A percentile compares a stretch with the other conserved stretches of the same genome.
phyloP scores from a whole-genome alignment of 495 filamentous ascomycete genomes.

The Bombardia bombarda region DNA sequence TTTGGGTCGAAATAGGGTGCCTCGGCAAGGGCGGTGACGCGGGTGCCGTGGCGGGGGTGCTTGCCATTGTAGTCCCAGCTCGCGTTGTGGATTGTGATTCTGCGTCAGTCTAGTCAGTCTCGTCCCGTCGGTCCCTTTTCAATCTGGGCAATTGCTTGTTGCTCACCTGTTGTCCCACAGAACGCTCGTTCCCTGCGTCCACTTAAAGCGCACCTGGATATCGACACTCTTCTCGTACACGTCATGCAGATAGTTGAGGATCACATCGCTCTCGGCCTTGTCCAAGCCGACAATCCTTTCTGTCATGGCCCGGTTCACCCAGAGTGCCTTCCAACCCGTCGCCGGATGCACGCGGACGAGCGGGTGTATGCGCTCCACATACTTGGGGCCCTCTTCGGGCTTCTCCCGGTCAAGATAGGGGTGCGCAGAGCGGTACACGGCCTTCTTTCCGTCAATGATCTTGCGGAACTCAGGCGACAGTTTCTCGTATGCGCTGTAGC shows the following conservation, averaged over 20 bases:
- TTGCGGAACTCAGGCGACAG: constrained; percentile 61
- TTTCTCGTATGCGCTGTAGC: constrained; percentile 65
- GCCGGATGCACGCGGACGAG: constrained; percentile 64
- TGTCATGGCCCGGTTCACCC: constrained; percentile 62
- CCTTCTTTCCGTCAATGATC: constrained; percentile 60
- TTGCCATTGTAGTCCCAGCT: constrained; percentile 60
- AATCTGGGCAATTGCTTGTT: not conserved
- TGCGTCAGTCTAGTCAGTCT: constrained; percentile 9
- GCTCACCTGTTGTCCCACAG: constrained; percentile 58
- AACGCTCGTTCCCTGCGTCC: constrained; percentile 53
- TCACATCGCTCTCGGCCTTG: constrained; percentile 57
- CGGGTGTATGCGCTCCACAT: constrained; percentile 57
- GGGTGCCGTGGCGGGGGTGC: constrained; percentile 52
- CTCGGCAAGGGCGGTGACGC: constrained; percentile 61
- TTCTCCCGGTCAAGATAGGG: constrained; percentile 57
- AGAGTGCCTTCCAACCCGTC: constrained; percentile 63
- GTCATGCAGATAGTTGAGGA: constrained; percentile 57
- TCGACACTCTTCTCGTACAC: constrained; percentile 60
- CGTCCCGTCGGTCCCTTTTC: too few relatives aligned
- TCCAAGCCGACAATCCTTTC: constrained; percentile 57
- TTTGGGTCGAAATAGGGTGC: constrained; percentile 52
- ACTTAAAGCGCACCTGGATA: constrained; percentile 60
- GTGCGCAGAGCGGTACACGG: constrained; percentile 60
- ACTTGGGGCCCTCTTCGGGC: constrained; percentile 53
- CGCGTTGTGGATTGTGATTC: constrained; percentile 61